Percentiles rank a stretch among this genome's conserved stretches.
Conservation (phyloP, 345 rosid genomes). For the Rhizophora mangle region DNA sequence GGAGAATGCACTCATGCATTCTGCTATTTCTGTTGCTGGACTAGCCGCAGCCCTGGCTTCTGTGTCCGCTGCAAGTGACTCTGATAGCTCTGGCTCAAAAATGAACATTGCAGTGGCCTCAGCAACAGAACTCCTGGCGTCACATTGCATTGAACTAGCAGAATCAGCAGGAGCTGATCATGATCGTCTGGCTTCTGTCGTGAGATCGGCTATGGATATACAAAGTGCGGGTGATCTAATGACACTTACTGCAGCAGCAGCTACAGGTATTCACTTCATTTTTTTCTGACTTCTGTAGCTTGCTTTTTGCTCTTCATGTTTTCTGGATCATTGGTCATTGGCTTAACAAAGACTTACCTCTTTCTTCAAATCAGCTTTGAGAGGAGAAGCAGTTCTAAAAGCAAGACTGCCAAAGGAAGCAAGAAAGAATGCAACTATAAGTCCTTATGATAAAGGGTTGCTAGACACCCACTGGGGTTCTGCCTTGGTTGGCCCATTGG, state of each 20-base stretch:
- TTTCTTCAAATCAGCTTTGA: conserved; percentile 46
- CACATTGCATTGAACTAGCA: conserved; percentile 84
- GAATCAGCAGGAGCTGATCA: conserved; percentile 74
- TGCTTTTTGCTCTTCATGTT: background rate
- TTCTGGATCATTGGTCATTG: background rate
- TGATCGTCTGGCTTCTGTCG: conserved; percentile 62
- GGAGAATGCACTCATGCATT: conserved; percentile 72
- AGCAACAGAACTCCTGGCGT: conserved; percentile 83
- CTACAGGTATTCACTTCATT: conserved; percentile 56
- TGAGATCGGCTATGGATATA: conserved; percentile 77
- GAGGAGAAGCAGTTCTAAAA: conserved; percentile 86
- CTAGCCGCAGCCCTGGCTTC: conserved; percentile 94
- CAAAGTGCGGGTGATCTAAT: conserved; percentile 74
- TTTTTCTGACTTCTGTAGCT: background rate
- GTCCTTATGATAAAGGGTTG: conserved; percentile 63
- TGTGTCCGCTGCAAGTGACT: conserved; percentile 56
- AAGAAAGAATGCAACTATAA: conserved; percentile 75
- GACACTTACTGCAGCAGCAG: conserved; percentile 98
- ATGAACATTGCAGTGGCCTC: conserved; percentile 78
- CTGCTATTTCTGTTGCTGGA: conserved; percentile 79
- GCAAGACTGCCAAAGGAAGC: conserved; percentile 84
- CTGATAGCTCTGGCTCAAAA: conserved; percentile 45
- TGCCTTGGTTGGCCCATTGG: conserved; percentile 31
- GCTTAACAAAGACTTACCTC: background rate
- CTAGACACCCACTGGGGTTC: conserved; percentile 45